Evolutionary conservation across 1,284 basidiomycete genomes (phyloP).

Genomic region (Puccinia horiana): DNA sequence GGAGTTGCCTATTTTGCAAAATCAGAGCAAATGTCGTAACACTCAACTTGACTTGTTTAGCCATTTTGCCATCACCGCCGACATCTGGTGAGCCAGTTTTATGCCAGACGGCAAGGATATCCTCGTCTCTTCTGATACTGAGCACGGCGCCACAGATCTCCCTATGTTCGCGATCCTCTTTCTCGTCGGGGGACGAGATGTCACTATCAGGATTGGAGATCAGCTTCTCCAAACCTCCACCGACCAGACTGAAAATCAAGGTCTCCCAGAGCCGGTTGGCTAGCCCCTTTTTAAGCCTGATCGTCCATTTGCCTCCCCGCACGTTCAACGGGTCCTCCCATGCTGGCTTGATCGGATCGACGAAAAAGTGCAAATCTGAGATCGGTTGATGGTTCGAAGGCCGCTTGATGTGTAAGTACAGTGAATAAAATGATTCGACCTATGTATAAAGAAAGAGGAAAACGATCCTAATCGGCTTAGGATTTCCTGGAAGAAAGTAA

Average conservation of each 20-base stretch:
- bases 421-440: slow-evolving; percentile 80
- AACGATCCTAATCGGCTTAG: background rate
- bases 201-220: slow-evolving; percentile 63
- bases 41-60: slow-evolving; percentile 46
- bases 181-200: slow-evolving; percentile 64
- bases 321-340: slow-evolving; percentile 87
- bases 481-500: background rate
- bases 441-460: slow-evolving; percentile 54
- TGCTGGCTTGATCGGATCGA: slow-evolving; percentile 75
- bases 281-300: slow-evolving; percentile 77
- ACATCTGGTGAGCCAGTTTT: slow-evolving; percentile 67
- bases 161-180: background rate
- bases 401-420: slow-evolving; percentile 75
- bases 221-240: slow-evolving; percentile 71
- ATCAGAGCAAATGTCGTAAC: background rate
- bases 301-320: slow-evolving; percentile 86
- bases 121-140: slow-evolving; percentile 77
- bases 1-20: no score
- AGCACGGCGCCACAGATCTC: slow-evolving; percentile 75
- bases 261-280: slow-evolving; percentile 81
- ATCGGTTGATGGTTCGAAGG: slow-evolving; percentile 73
- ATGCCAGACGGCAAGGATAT: slow-evolving; percentile 79
- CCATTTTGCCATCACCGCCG: slow-evolving; percentile 56
- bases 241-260: slow-evolving; percentile 72
- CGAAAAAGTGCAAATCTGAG: slow-evolving; percentile 82